Evolutionary conservation across 192 early-diverging fungal species (phyloP), one percentile per base, ranked within the genome.

Genomic region (Entomortierella parvispora): DNA sequence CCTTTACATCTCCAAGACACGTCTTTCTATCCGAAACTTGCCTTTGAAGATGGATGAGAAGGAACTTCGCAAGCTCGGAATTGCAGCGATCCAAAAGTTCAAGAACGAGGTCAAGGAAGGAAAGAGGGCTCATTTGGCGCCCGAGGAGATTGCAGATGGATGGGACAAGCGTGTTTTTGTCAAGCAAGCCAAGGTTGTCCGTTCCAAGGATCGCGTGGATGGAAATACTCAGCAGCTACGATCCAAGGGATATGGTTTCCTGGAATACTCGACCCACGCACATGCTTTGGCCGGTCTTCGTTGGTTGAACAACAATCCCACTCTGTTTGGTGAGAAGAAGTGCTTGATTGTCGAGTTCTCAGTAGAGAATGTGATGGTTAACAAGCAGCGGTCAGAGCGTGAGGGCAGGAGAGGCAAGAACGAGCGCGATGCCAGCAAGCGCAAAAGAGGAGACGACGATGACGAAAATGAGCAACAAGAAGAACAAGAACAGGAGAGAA

Each of bases 221-320:
- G 75, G 83, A 2, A 77, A 62, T 10, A 91, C 93, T 1, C 87
- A 92, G 40, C 81, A 89, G 66, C 68, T 82, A 17, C 86, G 90
- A 31, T 91, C 89, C 61, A 93, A 93, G 78, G 95, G 97, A 46
- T 97, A 92, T 63, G 96, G 93, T 33, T 99, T 99, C 85, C 81
- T 99, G 75, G 97, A 99, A 81, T 97, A 93, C 68, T 84, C 65
- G 26, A 83, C 83, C 10, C 95, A 99, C 69, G 86, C 94, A 0
- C 95, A 97, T 67, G 97, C 97, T 12, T 84, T 99, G 55, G 95
- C 95, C 11, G 94, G 94, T 64, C 81, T 99, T 65, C 86, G 97
- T 43, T 96, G 90, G 70, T 85, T 99, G 69, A 97, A 96, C 83
- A 95, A 96, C 77, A 85, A 88, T 56, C 89, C 89, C 5, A 84